Percentiles rank a stretch among this genome's conserved stretches.
phyloP scores from a whole-genome alignment of 2,329 filamentous ascomycete species.

The Cladosporium sp. region DNA sequence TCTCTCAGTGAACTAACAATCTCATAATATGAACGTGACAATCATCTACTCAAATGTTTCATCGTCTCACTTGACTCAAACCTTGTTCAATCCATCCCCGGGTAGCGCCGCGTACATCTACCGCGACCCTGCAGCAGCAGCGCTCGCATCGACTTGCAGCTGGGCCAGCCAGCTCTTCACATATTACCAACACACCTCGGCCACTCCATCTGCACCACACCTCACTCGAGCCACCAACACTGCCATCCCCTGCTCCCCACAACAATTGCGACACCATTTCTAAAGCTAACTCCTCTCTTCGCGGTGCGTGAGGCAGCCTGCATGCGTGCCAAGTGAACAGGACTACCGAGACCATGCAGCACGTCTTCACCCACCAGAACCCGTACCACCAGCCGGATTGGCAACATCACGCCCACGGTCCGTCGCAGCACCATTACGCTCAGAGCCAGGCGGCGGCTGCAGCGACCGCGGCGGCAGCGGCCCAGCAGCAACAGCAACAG shows the following conservation, averaged over 20 bases:
- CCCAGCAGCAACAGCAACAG: constrained; percentile 41
- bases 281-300: not conserved
- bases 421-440: constrained; percentile 39
- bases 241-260: not conserved
- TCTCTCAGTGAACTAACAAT: not conserved
- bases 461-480: constrained; percentile 47
- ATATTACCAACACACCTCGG: constrained; percentile 17
- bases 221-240: not conserved
- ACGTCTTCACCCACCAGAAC: constrained; percentile 62
- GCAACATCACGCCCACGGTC: constrained; percentile 61
- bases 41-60: not conserved
- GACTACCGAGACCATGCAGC: constrained; percentile 48
- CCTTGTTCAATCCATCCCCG: not conserved
- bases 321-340: constrained; percentile 18
- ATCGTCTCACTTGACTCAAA: constrained; percentile 11
- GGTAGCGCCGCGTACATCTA: constrained; percentile 7
- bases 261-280: constrained; percentile 8
- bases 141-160: constrained; percentile 8
- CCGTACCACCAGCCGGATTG: constrained; percentile 66
- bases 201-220: not conserved
- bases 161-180: constrained; percentile 15
- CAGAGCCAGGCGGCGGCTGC: constrained; percentile 49
- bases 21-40: not conserved
- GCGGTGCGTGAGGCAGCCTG: constrained; percentile 19
- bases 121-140: constrained; percentile 13